Base-by-base conservation (phyloP, 495 filamentous ascomycete genomes). In the Friedmanniomyces endolithicus region DNA sequence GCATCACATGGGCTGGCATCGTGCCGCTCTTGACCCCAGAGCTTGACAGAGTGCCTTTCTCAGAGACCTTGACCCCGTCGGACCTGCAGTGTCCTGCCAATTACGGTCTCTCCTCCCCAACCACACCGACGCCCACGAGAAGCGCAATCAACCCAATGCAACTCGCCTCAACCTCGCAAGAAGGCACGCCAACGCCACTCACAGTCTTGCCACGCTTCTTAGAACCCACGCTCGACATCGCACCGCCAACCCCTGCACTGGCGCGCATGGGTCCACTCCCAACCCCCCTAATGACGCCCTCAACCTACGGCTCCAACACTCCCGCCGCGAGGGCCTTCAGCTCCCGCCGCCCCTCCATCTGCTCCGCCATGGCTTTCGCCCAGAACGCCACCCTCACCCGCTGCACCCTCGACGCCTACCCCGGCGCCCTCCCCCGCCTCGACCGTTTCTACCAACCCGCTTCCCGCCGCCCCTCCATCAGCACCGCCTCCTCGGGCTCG, bases 291-390 rank as follows among this genome's bases (percentile, higher is more conserved):
- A 69, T 90, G 69, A 90, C 87, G 17, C 88, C 88, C n/a, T 83
- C 87, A 63, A 75, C 76, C 33, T 77, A 77, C 59, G 76, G 78
- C 68, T 81, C 81, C 64, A 79, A 74, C 72, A 94, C 90, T 85
- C 90, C 90, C 86, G 89, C 90, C 72, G 90, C 75, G 86, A 84
- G 86, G 84, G 75, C 77, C 70, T 73, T 70, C 52, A 67, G 70
- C 52, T 71, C 71, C 34, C 73, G 73, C 63, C 80, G 70, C 55
- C 75, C 80, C 4, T 86, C 87, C 17, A 90, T 94, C 79, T 74
- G 81, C 60, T 74, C 80, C 50, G 88, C 86, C 33, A 87, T 95
- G 83, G 79, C 81, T 2, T 84, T 88, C 63, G 83, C 76, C 24
- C 81, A 87, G 53, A 82, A 73, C 70, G 63, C 56, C 67, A 68